Evolutionary conservation across 192 early-diverging fungal species (phyloP), one percentile per base, ranked within the genome.

Genomic region (Polychytrium aggregatum): DNA sequence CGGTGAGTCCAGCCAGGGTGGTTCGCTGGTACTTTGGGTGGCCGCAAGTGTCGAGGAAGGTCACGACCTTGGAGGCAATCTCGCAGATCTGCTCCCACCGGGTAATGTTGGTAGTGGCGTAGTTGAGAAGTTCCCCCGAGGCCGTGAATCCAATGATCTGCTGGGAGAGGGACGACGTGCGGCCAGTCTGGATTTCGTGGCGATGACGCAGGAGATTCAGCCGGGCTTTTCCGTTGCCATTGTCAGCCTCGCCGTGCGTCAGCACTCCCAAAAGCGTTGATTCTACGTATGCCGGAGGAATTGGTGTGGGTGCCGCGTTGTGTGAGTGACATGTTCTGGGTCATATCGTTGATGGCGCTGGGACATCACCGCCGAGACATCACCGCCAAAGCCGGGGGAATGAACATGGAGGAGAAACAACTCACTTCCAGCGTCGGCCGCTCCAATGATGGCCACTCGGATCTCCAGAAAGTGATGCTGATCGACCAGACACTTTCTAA

Each of bases 141-240:
- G 76, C 68, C 28, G 80, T 77, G 61, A 90, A 96, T 1, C 92
- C 90, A 37, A 96, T 69, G 46, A 89, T 83, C 41, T 88, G 86
- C 43, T 84, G 77, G 0, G 86, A 73, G 22, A 96, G 84, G 25
- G 88, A 89, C 17, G 88, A 91, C 2, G 88, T 92, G 16, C 86
- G 72, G 18, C 92, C 92, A 10, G 84, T 70, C 62, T 86, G 85
- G 31, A 96, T 83, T 55, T 96, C 92, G 55, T 96, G 92, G 22
- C 77, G 81, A 67, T 96, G 92, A 18, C 90, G 79, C 41, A 93
- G 73, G 28, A 92, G 61, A 63, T 84, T 89, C 16, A 92, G 67
- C 2, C 90, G 58, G 4, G 88, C 78, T 51, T 83, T 83, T 33
- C 92, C 92, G 25, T 76, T 65, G 14, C 90, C 90, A 49, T 92